A percentile compares a stretch with the other conserved stretches of the same genome.
phyloP scores from a whole-genome alignment of 768 basidiomycete species.

The Serendipita sp. region DNA sequence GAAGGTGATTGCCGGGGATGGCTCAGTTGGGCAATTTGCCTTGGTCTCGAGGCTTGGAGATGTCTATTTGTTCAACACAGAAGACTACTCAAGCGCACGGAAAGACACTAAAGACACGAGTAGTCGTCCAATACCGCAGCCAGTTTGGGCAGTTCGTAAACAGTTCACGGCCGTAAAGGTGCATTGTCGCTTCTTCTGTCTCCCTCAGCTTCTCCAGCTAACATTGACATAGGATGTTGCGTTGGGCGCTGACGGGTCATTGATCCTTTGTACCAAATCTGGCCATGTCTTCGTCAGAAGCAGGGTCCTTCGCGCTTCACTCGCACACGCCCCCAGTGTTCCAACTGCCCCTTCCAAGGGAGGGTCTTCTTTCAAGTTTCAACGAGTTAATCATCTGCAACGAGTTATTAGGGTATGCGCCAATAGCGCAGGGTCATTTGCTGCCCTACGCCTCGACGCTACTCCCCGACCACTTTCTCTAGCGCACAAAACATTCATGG shows the following conservation, averaged over 20 bases:
- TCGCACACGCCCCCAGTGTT: constrained; percentile 27
- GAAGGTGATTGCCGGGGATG: constrained; percentile 68
- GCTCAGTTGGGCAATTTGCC: constrained; percentile 45
- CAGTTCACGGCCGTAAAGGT: constrained; percentile 73
- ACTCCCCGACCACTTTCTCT: constrained; percentile 38
- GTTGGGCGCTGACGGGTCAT: constrained; percentile 68
- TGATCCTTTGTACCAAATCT: constrained; percentile 86
- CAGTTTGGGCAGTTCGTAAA: constrained; percentile 79
- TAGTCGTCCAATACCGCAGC: constrained; percentile 53
- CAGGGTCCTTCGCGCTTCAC: constrained; percentile 25
- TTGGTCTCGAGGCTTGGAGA: constrained; percentile 79
- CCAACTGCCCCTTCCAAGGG: background rate
- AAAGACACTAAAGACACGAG: constrained; percentile 20
- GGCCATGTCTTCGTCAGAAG: constrained; percentile 84
- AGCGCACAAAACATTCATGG: constrained; percentile 37
- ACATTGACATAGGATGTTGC: constrained; percentile 53
- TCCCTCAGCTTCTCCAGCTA: background rate
- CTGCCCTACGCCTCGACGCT: constrained; percentile 64
- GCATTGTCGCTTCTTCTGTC: constrained; percentile 9
- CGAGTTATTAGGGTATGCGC: constrained; percentile 73
- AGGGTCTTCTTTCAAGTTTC: constrained; percentile 39
- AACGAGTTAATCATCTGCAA: constrained; percentile 64
- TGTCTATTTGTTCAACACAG: constrained; percentile 57
- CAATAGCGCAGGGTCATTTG: constrained; percentile 78
- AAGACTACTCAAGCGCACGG: constrained; percentile 12